phyloP scores from a whole-genome alignment of 1,284 basidiomycete species.

The Porogramme epimiltina region DNA sequence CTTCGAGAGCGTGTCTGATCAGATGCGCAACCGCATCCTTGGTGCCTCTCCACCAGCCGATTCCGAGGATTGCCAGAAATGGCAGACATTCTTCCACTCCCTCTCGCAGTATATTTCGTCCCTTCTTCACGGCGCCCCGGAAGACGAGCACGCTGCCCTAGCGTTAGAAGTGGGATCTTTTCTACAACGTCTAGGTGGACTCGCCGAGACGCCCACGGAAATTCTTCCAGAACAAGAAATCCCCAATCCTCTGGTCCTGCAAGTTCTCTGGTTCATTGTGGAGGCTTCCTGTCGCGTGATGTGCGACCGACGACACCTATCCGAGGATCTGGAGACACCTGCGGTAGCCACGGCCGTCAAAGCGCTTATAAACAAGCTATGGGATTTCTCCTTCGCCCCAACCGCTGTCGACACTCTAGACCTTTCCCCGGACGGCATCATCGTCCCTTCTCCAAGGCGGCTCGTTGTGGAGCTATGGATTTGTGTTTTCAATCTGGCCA shows the following conservation, averaged over 20 bases:
- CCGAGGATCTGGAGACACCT: conserved; percentile 20
- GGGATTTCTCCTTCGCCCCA: conserved; percentile 54
- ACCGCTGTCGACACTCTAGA: conserved; percentile 46
- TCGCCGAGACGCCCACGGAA: conserved; percentile 25
- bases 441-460: conserved; percentile 25
- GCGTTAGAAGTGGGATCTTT: conserved; percentile 38
- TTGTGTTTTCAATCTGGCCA: conserved; percentile 56
- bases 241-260: conserved; percentile 43
- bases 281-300: conserved; percentile 53
- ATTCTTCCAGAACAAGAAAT: conserved; percentile 27
- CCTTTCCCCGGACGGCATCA: conserved; percentile 41
- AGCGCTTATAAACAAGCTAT: conserved; percentile 52
- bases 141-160: conserved; percentile 27
- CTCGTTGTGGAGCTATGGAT: conserved; percentile 73
- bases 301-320: conserved; percentile 21
- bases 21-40: conserved; percentile 37
- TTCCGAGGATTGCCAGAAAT: conserved; percentile 33
- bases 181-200: conserved; percentile 38
- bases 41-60: conserved; percentile 36
- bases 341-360: conserved; percentile 28
- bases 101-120: conserved; percentile 30
- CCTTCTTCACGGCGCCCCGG: conserved; percentile 17
- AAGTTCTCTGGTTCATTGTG: conserved; percentile 60
- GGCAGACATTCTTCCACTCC: conserved; percentile 27
- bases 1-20: conserved; percentile 23